phyloP scores from a whole-genome alignment of 176 grass and related monocot genomes.

The Avena eriantha region DNA sequence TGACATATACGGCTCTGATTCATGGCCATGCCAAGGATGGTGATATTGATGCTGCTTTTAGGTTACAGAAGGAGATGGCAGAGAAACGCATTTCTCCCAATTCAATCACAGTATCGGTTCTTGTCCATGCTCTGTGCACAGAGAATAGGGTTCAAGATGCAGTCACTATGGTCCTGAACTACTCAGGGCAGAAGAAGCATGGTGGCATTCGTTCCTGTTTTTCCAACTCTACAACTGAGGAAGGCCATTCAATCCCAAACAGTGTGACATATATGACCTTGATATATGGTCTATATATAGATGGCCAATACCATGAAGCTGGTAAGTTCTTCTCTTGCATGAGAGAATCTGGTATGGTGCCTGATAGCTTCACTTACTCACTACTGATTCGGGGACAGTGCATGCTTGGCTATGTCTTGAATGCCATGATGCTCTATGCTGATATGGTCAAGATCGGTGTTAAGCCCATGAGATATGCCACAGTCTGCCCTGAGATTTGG shows the following conservation, averaged over 20 bases:
- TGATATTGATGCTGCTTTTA: conserved; percentile 51
- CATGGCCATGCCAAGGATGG: conserved; percentile 52
- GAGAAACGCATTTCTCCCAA: conserved; percentile 52
- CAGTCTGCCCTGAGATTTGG: conserved; percentile 59
- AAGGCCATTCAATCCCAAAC: conserved; percentile 38
- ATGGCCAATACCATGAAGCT: conserved; percentile 51
- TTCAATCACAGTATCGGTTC: conserved; percentile 48
- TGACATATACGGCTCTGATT: conserved; percentile 58
- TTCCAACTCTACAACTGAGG: conserved; percentile 17
- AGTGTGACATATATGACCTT: conserved; percentile 59
- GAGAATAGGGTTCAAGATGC: conserved; percentile 56
- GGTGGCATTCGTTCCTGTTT: conserved; percentile 20
- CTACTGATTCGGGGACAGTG: conserved; percentile 61
- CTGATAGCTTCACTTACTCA: conserved; percentile 67
- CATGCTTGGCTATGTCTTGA: conserved; percentile 62
- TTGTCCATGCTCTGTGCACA: conserved; percentile 58
- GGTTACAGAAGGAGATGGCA: conserved; percentile 60
- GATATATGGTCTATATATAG: conserved; percentile 59
- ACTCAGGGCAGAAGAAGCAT: conserved; percentile 31
- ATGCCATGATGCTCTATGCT: conserved; percentile 68
- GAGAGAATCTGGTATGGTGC: conserved; percentile 57
- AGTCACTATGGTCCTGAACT: conserved; percentile 45
- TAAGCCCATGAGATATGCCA: conserved; percentile 39
- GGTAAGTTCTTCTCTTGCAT: conserved; percentile 56
- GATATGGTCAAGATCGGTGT: conserved; percentile 61